Conservation (phyloP, 768 basidiomycete genomes). For the Mycena leptocephala region DNA sequence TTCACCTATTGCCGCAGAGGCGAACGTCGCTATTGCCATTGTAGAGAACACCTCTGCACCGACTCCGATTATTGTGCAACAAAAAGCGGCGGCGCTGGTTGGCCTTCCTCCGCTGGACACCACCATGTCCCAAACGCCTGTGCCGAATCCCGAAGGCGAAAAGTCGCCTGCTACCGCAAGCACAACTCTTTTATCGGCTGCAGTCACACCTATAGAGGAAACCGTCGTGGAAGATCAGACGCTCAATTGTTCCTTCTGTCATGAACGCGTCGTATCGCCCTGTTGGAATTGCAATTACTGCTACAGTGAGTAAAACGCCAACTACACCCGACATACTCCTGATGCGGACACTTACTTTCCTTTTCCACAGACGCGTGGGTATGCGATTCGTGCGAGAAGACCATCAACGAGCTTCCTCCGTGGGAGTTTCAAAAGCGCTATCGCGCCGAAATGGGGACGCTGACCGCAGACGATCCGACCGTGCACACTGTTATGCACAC, state of each 20-base stretch:
- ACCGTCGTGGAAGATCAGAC: not conserved
- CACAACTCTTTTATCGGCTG: not conserved
- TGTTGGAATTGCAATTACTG: conserved; percentile 25
- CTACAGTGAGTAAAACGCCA: not conserved
- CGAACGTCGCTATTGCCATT: not conserved
- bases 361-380: conserved; percentile 11
- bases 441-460: not conserved
- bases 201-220: conserved; percentile 1
- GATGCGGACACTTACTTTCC: too few relatives aligned
- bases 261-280: not conserved
- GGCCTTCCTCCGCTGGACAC: conserved; percentile 2
- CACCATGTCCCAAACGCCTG: not conserved
- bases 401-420: not conserved
- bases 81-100: not conserved
- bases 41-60: not conserved
- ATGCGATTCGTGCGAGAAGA: conserved; percentile 23
- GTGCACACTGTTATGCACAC: conserved; percentile 8
- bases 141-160: not conserved
- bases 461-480: not conserved
- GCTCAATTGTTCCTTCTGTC: not conserved
- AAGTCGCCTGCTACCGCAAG: not conserved
- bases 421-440: conserved; percentile 26
- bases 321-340: not conserved
- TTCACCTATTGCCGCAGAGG: not conserved
- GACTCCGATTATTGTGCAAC: not conserved